Evolutionary conservation across 1,284 basidiomycete genomes (phyloP).

Genomic region (Schizophyllum amplum): DNA sequence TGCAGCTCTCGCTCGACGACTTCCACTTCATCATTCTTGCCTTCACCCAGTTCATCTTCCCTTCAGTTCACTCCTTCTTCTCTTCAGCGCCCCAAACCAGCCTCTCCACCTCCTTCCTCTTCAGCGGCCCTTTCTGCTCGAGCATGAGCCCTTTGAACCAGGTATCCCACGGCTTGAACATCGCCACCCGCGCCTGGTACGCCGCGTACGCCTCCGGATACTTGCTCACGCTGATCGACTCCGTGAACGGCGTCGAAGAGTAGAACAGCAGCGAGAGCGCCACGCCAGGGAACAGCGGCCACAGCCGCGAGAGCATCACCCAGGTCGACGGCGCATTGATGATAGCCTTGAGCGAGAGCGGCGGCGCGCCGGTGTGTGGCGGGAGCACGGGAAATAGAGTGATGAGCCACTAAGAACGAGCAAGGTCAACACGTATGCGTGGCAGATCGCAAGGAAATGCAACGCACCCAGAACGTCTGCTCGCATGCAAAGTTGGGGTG

Average conservation of each 20-base stretch:
- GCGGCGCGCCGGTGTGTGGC: constrained; percentile 32
- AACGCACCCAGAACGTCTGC: constrained; percentile 77
- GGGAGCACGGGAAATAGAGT: constrained; percentile 59
- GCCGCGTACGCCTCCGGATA: constrained; percentile 67
- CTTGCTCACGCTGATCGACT: constrained; percentile 70
- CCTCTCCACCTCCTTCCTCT: constrained; percentile 20
- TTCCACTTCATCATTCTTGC: no score
- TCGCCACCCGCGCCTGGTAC: constrained; percentile 75
- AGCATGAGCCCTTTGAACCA: constrained; percentile 21
- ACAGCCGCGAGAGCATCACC: constrained; percentile 10
- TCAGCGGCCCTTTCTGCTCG: constrained; percentile 13
- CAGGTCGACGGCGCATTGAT: constrained; percentile 13
- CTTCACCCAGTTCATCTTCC: constrained; percentile 13
- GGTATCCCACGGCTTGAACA: constrained; percentile 46
- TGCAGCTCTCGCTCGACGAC: no score
- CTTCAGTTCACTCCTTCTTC: constrained; percentile 10
- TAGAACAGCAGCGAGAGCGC: constrained; percentile 64
- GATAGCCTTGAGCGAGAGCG: constrained; percentile 18
- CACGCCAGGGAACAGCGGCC: constrained; percentile 38
- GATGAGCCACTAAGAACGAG: constrained; percentile 55
- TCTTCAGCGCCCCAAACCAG: constrained; percentile 25
- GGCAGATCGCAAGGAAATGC: constrained; percentile 1
- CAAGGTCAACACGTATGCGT: no score
- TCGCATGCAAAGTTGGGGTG: constrained; percentile 93
- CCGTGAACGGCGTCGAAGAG: constrained; percentile 71